Evolutionary conservation across 176 grass and related monocot species (phyloP), one percentile per base, ranked within the genome.

Genomic region (Bromus sterilis): DNA sequence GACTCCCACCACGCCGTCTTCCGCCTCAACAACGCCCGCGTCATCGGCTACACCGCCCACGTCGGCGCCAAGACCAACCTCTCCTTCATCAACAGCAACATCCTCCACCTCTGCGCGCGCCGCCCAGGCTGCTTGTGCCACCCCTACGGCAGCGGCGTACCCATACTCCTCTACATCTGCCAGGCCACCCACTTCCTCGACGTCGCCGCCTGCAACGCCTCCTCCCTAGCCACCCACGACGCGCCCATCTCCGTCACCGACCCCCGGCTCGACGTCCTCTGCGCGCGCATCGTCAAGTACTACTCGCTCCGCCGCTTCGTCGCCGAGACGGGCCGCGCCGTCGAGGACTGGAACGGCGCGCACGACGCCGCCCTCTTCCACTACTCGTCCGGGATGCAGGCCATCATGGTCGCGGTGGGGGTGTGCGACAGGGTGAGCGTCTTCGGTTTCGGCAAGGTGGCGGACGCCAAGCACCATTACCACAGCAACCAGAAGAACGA

Each of bases 61-160:
- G 95, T 94, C 25, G 95, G 95, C 67, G 49, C 36, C 49, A 98
- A 84, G 89, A 98, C 95, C 76, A 82, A 83, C 51, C 49, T 95
- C 49, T 94, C 95, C 55, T 98, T 95, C 82, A 84, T 98, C 73
- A 98, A 98, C 84, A 98, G 95, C 84, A 98, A 98, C 86, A 93
- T 98, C 26, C 92, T 98, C 25, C 90, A 95, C 70, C 67, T 89
- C 80, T 98, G 92, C 66, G 78, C 86, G 49, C 86, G 88, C 56
- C 78, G 95, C 1, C 70, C 81, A 1, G 78, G 80, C 43, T 98
- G 95, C 89, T 98, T 87, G 81, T 98, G 92, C 90, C 95, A 98
- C 66, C 95, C 92, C 15, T 98, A 98, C 36, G 90, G 95, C 46
- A 72, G 89, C 25, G 70, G 48, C 63, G 84, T 94, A 48, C 92